Conservation (phyloP, 148 eudicot genomes). For the Gaultheria prostrata region DNA sequence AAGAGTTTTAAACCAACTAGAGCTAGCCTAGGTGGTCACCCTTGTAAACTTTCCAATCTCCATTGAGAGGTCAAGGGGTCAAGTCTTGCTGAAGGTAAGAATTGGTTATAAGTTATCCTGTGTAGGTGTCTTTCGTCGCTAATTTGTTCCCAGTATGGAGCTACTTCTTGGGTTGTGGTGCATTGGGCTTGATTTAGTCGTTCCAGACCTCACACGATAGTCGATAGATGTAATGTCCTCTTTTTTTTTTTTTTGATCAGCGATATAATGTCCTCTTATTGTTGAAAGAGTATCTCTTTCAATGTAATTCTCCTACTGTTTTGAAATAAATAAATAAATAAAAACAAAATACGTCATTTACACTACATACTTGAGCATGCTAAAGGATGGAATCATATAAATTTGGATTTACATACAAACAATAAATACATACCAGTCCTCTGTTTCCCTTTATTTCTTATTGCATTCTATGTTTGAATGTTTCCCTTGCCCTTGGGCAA, state of each 20-base stretch:
- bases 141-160: not conserved
- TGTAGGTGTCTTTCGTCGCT: not conserved
- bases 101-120: not conserved
- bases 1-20: not conserved
- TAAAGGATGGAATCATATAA: not conserved
- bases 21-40: not conserved
- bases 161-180: not conserved
- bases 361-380: not conserved
- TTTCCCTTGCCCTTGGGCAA: not conserved
- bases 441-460: not conserved
- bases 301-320: not conserved
- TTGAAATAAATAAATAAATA: not conserved
- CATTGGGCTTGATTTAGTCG: too few relatives aligned
- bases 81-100: not conserved
- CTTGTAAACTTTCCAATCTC: not conserved
- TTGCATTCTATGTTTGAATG: not conserved
- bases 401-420: not conserved
- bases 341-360: not conserved
- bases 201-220: too few relatives aligned
- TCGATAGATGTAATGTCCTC: too few relatives aligned
- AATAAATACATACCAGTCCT: not conserved
- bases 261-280: too few relatives aligned
- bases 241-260: too few relatives aligned
- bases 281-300: not conserved
- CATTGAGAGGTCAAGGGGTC: not conserved